Conservation (phyloP, 2,329 filamentous ascomycete species). For the Penicillium sp. region DNA sequence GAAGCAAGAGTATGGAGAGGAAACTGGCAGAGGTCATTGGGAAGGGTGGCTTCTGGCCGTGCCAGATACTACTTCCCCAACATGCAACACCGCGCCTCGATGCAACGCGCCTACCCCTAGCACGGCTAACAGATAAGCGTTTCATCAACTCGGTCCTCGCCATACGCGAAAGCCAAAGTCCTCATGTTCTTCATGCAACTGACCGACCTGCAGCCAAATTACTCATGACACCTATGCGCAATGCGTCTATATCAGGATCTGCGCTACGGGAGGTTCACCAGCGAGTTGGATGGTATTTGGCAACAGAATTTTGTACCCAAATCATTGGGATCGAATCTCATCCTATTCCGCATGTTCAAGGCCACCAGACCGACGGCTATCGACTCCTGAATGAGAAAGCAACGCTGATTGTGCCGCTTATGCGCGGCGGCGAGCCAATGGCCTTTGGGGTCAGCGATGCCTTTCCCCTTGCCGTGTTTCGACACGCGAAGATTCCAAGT, state of each 20-base stretch:
- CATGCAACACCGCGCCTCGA: slow-evolving; percentile 45
- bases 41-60: slow-evolving; percentile 38
- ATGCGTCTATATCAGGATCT: slow-evolving; percentile 49
- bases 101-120: slow-evolving; percentile 42
- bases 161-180: slow-evolving; percentile 5
- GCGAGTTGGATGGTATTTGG: slow-evolving; percentile 54
- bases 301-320: slow-evolving; percentile 46
- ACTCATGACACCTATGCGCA: slow-evolving; percentile 54
- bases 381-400: slow-evolving; percentile 47
- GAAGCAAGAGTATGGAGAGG: slow-evolving; percentile 56
- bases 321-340: slow-evolving; percentile 51
- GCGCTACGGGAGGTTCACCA: slow-evolving; percentile 51
- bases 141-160: slow-evolving; percentile 29
- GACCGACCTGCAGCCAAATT: slow-evolving; percentile 48
- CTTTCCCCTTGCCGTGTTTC: slow-evolving; percentile 53
- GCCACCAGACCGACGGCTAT: slow-evolving; percentile 45
- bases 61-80: slow-evolving; percentile 50
- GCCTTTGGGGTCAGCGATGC: slow-evolving; percentile 56
- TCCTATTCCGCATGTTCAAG: slow-evolving; percentile 54
- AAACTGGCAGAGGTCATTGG: slow-evolving; percentile 46
- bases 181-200: slow-evolving; percentile 47
- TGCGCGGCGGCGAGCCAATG: slow-evolving; percentile 64
- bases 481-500: slow-evolving; percentile 43
- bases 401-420: slow-evolving; percentile 59
- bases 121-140: slow-evolving; percentile 32